Conservation (phyloP, 2,329 filamentous ascomycete genomes). For the Stagonosporopsis vannaccii region DNA sequence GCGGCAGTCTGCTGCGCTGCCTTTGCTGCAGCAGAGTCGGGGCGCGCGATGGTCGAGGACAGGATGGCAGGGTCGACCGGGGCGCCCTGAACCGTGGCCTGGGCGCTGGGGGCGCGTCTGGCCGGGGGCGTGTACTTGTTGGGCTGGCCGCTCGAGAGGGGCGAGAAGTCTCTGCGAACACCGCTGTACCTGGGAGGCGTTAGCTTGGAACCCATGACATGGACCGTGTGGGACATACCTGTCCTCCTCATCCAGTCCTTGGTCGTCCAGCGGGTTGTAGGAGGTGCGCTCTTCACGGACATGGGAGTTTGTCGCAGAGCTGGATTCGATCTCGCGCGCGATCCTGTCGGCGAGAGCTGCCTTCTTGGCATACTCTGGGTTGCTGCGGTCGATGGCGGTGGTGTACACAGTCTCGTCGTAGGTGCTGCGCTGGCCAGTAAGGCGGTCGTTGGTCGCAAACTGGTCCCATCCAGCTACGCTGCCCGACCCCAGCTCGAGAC, state of each 20-base stretch:
- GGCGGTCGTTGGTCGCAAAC: slow-evolving; percentile 85
- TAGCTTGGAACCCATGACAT: slow-evolving; percentile 1
- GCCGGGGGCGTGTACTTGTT: slow-evolving; percentile 92
- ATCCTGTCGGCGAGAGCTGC: slow-evolving; percentile 78
- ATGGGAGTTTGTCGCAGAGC: slow-evolving; percentile 76
- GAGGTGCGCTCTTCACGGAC: slow-evolving; percentile 87
- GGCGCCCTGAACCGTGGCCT: slow-evolving; percentile 76
- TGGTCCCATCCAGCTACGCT: slow-evolving; percentile 77
- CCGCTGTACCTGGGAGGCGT: slow-evolving; percentile 76
- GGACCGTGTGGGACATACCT: slow-evolving; percentile 66
- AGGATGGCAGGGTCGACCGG: slow-evolving; percentile 91
- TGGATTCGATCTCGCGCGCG: slow-evolving; percentile 87
- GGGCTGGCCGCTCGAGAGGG: slow-evolving; percentile 66
- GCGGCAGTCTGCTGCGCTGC: slow-evolving; percentile 31
- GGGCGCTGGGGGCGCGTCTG: slow-evolving; percentile 77
- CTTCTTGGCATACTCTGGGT: slow-evolving; percentile 81
- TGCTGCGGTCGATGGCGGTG: slow-evolving; percentile 82
- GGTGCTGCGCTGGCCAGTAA: slow-evolving; percentile 86
- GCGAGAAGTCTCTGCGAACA: slow-evolving; percentile 76
- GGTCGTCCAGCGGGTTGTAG: slow-evolving; percentile 69
- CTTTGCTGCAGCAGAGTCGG: slow-evolving; percentile 46
- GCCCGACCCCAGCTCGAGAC: slow-evolving; percentile 73
- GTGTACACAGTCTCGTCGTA: slow-evolving; percentile 97
- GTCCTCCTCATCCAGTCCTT: slow-evolving; percentile 83
- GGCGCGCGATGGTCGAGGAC: slow-evolving; percentile 75